Conservation (phyloP, 306 rosid species). For the Vicia villosa region DNA sequence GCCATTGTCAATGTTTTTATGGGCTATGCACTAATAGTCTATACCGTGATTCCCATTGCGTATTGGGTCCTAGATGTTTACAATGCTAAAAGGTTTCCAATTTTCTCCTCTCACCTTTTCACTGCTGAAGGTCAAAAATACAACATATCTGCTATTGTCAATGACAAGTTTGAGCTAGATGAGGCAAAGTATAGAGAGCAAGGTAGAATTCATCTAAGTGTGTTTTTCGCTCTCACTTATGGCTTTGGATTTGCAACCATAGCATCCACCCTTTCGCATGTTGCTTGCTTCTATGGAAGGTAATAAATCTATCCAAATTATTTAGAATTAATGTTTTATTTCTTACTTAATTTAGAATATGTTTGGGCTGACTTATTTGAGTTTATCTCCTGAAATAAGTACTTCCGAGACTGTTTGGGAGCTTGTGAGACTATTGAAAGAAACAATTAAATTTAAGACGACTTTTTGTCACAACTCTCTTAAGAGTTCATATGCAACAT, state of each 20-base stretch:
- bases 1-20: constrained; percentile 66
- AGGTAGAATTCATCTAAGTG: constrained; percentile 69
- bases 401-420: no score
- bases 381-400: no score
- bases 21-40: constrained; percentile 57
- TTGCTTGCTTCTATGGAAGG: constrained; percentile 79
- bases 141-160: constrained; percentile 63
- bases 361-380: no score
- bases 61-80: constrained; percentile 69
- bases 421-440: background rate
- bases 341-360: background rate
- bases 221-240: constrained; percentile 65
- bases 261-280: constrained; percentile 75
- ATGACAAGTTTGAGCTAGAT: constrained; percentile 63
- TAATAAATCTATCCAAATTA: constrained; percentile 35
- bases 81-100: constrained; percentile 61
- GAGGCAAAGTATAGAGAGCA: constrained; percentile 46
- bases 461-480: background rate
- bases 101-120: constrained; percentile 77
- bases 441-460: background rate
- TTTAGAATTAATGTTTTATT: constrained; percentile 3
- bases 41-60: constrained; percentile 53
- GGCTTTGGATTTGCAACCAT: constrained; percentile 85
- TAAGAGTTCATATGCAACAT: background rate
- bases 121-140: constrained; percentile 57